phyloP scores from a whole-genome alignment of 495 filamentous ascomycete species.

The Letharia columbiana region DNA sequence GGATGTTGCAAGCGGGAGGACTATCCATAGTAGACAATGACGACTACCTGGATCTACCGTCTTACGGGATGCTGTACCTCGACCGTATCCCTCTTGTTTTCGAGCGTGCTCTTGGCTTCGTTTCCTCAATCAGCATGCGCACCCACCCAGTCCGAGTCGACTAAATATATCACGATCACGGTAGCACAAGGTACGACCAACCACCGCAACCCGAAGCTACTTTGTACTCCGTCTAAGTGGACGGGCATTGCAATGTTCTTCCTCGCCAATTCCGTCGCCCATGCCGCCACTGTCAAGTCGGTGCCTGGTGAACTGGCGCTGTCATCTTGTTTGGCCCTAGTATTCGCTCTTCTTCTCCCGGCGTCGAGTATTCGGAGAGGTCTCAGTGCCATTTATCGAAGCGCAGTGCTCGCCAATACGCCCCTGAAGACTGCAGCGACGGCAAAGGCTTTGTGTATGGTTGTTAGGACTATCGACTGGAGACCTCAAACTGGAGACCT shows the following conservation, averaged over 20 bases:
- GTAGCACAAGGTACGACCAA: neutral
- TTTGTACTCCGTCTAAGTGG: neutral
- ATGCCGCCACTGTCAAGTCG: conserved; percentile 39
- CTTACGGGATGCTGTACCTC: no score
- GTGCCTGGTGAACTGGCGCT: conserved; percentile 31
- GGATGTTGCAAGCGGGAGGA: no score
- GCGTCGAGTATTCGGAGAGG: conserved; percentile 29
- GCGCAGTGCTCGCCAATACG: conserved; percentile 22
- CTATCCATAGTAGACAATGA: no score
- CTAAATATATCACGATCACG: neutral
- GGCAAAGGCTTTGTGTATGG: conserved; percentile 32
- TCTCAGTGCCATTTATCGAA: conserved; percentile 25
- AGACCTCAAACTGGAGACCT: neutral
- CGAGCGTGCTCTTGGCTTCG: neutral
- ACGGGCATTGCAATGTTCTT: conserved; percentile 20
- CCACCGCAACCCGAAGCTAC: neutral
- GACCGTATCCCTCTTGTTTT: no score
- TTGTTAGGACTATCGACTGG: conserved; percentile 22
- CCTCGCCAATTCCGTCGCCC: conserved; percentile 35
- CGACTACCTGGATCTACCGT: no score
- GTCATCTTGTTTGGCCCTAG: conserved; percentile 20
- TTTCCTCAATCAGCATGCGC: neutral
- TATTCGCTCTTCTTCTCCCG: conserved; percentile 29
- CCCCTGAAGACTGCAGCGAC: conserved; percentile 26
- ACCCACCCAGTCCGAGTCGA: neutral